These are phyloP conservation scores for Suillus variegatus DNA, from an alignment of 768 basidiomycete genomes.

Conservation along the genomic window DNA sequence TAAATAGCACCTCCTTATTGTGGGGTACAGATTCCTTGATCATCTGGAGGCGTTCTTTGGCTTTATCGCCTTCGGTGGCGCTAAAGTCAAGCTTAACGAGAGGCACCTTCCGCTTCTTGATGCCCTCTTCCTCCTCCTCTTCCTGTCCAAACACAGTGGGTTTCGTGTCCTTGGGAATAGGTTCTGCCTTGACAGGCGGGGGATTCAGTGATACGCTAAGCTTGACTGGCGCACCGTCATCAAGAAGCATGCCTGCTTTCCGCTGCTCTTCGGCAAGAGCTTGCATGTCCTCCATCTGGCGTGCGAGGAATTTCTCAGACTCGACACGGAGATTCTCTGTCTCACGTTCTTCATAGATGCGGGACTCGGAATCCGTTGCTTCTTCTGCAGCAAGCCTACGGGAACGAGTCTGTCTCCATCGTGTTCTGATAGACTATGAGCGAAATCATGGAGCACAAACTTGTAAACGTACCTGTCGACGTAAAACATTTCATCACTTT, in stretches of 20 bases:
- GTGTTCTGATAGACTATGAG: slow-evolving; percentile 45
- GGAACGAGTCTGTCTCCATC: slow-evolving; percentile 82
- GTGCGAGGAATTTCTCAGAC: slow-evolving; percentile 90
- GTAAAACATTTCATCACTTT: slow-evolving; percentile 92
- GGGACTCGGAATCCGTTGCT: slow-evolving; percentile 80
- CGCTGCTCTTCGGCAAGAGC: slow-evolving; percentile 88
- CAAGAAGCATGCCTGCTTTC: slow-evolving; percentile 85
- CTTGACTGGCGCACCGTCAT: slow-evolving; percentile 89
- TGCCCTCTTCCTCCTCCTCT: slow-evolving; percentile 82
- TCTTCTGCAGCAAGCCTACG: slow-evolving; percentile 77
- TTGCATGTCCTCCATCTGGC: slow-evolving; percentile 96
- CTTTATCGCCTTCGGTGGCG: slow-evolving; percentile 79
- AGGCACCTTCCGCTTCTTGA: slow-evolving; percentile 80
- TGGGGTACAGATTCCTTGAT: slow-evolving; percentile 73
- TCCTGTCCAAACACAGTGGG: slow-evolving; percentile 73
- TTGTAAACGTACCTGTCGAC: slow-evolving; percentile 70
- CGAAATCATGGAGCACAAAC: background rate
- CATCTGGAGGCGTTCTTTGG: slow-evolving; percentile 77
- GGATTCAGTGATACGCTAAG: slow-evolving; percentile 74
- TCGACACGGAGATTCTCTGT: slow-evolving; percentile 84
- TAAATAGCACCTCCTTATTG: slow-evolving; percentile 79
- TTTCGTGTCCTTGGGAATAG: slow-evolving; percentile 46
- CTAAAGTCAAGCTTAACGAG: slow-evolving; percentile 91
- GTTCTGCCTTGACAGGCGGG: slow-evolving; percentile 47
- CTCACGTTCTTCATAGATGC: slow-evolving; percentile 82